Conservation (phyloP, 2,329 filamentous ascomycete species). For the Aspergillus eucalypticola region DNA sequence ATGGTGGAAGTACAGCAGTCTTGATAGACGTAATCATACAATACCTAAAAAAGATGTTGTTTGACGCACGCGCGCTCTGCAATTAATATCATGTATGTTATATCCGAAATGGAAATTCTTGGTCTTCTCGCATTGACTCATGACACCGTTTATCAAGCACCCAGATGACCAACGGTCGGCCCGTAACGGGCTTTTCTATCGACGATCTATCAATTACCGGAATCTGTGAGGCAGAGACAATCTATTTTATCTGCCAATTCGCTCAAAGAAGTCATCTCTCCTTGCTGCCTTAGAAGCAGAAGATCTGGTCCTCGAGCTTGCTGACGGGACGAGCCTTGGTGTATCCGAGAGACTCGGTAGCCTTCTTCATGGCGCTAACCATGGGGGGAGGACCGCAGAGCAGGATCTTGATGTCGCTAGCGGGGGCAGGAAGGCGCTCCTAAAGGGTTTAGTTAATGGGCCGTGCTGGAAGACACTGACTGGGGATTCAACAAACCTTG, state of each 20-base stretch:
- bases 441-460: constrained; percentile 19
- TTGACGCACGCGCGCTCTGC: not conserved
- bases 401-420: constrained; percentile 86
- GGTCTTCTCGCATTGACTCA: constrained; percentile 8
- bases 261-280: not conserved
- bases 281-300: constrained; percentile 71
- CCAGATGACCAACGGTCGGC: not conserved
- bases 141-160: constrained; percentile 6
- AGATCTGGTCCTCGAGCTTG: constrained; percentile 97
- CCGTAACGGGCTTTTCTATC: not conserved
- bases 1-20: constrained; percentile 41
- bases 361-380: constrained; percentile 96
- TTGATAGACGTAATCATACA: not conserved
- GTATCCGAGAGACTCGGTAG: constrained; percentile 83
- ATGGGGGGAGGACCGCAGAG: constrained; percentile 96
- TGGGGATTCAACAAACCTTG: constrained; percentile 57
- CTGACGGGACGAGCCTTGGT: constrained; percentile 91
- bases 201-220: constrained; percentile 7
- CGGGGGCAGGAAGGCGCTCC: constrained; percentile 71
- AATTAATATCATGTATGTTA: not conserved
- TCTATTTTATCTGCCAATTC: not conserved
- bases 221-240: not conserved
- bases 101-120: not conserved
- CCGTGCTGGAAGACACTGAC: not conserved
- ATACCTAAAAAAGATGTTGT: not conserved